These are phyloP conservation scores for Nemania sp. DNA, from an alignment of 2,329 filamentous ascomycete species.

Conservation along the genomic window DNA sequence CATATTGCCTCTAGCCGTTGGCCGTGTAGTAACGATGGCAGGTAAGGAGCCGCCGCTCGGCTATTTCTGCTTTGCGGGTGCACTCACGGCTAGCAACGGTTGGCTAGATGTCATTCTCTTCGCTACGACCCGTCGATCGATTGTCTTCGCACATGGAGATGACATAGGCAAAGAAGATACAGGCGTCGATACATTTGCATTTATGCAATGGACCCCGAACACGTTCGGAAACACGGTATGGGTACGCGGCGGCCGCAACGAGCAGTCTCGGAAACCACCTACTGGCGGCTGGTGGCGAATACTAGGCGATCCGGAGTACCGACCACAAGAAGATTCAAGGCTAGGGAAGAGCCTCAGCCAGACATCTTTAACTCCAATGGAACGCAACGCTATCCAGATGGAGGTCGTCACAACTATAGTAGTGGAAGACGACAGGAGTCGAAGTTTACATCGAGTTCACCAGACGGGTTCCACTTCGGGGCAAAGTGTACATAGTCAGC, in stretches of 20 bases:
- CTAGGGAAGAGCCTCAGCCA: constrained; percentile 31
- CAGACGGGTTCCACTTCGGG: constrained; percentile 7
- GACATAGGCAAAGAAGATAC: constrained; percentile 46
- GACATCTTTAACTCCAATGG: constrained; percentile 31
- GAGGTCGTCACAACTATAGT: constrained; percentile 39
- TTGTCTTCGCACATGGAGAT: constrained; percentile 50
- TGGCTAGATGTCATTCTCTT: constrained; percentile 60
- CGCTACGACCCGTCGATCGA: constrained; percentile 55
- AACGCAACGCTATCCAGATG: constrained; percentile 38
- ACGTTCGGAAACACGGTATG: constrained; percentile 41
- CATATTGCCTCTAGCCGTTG: constrained; percentile 67
- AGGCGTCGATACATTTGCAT: constrained; percentile 57
- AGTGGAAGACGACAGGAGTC: constrained; percentile 32
- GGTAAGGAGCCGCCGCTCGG: constrained; percentile 53
- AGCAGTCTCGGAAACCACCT: constrained; percentile 23
- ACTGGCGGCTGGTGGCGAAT: constrained; percentile 28
- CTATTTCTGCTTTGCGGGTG: constrained; percentile 64
- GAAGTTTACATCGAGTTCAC: not conserved
- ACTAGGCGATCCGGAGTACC: constrained; percentile 26
- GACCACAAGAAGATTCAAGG: constrained; percentile 12
- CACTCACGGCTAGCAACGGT: constrained; percentile 61
- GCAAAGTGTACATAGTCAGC: constrained; percentile 3
- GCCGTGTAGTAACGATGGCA: constrained; percentile 66
- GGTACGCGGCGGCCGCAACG: constrained; percentile 34
- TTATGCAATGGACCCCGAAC: constrained; percentile 47